Percentiles rank a stretch among this genome's conserved stretches.
Evolutionary conservation across 495 filamentous ascomycete genomes (phyloP).

Genomic region (Parathielavia hyrcaniae): DNA sequence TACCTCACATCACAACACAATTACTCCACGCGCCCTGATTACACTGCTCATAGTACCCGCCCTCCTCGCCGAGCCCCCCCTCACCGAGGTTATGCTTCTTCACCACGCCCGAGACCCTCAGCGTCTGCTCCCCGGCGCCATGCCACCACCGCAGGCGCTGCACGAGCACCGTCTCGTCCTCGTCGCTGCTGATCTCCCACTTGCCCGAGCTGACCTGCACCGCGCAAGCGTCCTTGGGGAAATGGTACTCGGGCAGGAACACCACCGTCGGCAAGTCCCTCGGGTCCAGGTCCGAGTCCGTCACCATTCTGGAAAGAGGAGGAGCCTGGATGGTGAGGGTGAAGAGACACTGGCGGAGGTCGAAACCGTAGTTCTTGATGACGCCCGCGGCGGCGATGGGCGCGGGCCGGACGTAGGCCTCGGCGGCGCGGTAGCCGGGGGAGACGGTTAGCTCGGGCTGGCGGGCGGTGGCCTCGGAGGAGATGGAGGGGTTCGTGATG

Average conservation of each 20-base stretch:
- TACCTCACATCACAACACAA: conserved; percentile 41
- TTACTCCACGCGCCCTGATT: conserved; percentile 36
- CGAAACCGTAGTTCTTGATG: conserved; percentile 65
- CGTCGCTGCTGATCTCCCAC: conserved; percentile 73
- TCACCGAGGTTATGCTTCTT: conserved; percentile 36
- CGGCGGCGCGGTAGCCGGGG: conserved; percentile 78
- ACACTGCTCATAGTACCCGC: conserved; percentile 44
- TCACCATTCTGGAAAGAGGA: conserved; percentile 24
- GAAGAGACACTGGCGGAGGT: conserved; percentile 69
- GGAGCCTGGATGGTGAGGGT: conserved; percentile 56
- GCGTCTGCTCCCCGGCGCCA: conserved; percentile 69
- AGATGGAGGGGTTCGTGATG: conserved; percentile 65
- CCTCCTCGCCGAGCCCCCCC: conserved; percentile 37
- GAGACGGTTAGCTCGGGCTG: conserved; percentile 49
- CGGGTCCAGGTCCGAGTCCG: conserved; percentile 41
- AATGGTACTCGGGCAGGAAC: conserved; percentile 89
- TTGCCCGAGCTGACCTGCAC: conserved; percentile 79
- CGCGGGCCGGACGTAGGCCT: conserved; percentile 83
- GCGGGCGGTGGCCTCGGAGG: conserved; percentile 47
- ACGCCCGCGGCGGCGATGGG: conserved; percentile 69
- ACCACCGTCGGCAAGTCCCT: conserved; percentile 73
- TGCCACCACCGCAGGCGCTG: conserved; percentile 90
- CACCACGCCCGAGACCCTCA: conserved; percentile 71
- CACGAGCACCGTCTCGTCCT: conserved; percentile 56
- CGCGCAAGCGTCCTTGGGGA: conserved; percentile 61